A percentile compares a stretch with the other conserved stretches of the same genome.
Evolutionary conservation across 2,329 filamentous ascomycete species (phyloP).

Genomic region (Pleoardoris graminearum): DNA sequence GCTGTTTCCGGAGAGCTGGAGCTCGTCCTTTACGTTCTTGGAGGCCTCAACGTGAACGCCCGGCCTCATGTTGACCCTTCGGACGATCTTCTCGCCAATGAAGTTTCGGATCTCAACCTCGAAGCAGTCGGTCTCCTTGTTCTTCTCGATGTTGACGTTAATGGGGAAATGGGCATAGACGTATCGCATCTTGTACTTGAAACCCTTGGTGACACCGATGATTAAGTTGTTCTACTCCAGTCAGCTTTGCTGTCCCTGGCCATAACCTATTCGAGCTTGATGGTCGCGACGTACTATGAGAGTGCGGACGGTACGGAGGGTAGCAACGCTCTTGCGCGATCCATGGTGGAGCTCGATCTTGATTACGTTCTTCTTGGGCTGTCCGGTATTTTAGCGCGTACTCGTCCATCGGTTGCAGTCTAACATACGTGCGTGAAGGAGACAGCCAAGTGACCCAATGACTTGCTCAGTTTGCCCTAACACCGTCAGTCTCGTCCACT

Average conservation of each 20-base stretch:
- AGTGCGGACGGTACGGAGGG: slow-evolving; percentile 95
- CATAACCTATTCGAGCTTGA: too few relatives aligned
- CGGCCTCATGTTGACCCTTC: slow-evolving; percentile 82
- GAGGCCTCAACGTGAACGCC: slow-evolving; percentile 92
- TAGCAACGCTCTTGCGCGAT: slow-evolving; percentile 94
- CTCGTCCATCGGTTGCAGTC: slow-evolving; percentile 1
- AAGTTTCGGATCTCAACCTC: slow-evolving; percentile 94
- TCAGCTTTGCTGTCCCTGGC: slow-evolving; percentile 31
- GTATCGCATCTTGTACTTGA: slow-evolving; percentile 99
- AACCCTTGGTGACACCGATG: slow-evolving; percentile 97
- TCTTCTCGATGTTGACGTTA: slow-evolving; percentile 99
- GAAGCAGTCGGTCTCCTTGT: slow-evolving; percentile 80
- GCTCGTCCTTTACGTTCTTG: slow-evolving; percentile 96
- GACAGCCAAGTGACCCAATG: slow-evolving; percentile 94
- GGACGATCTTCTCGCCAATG: slow-evolving; percentile 92
- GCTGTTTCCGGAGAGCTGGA: slow-evolving; percentile 89
- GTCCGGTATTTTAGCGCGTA: slow-evolving; percentile 20
- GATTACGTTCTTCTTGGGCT: slow-evolving; percentile 80
- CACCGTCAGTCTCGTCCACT: slow-evolving; percentile 25
- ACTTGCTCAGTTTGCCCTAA: slow-evolving; percentile 91
- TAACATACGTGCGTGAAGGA: slow-evolving; percentile 73
- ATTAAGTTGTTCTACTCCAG: slow-evolving; percentile 79
- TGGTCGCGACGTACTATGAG: slow-evolving; percentile 68
- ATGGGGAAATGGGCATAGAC: slow-evolving; percentile 99
- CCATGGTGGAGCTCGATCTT: slow-evolving; percentile 99